Evolutionary conservation across 129 eudicot genomes (phyloP).

Genomic region (Smallanthus sonchifolius): DNA sequence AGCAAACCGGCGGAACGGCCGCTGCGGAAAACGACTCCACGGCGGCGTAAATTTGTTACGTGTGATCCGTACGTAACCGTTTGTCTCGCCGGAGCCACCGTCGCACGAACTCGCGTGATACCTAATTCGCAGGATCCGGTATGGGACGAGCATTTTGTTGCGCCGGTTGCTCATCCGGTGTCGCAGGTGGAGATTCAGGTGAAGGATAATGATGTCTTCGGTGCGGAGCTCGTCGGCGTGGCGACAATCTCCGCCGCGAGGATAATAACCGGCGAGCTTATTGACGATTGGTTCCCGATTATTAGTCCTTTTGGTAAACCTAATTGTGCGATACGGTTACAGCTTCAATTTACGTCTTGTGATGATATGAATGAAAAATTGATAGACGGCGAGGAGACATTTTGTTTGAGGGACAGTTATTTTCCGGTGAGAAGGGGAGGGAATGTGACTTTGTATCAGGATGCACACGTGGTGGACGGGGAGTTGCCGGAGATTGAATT

Average conservation of each 20-base stretch:
- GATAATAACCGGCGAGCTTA: conserved; percentile 46
- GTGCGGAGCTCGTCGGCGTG: conserved; percentile 67
- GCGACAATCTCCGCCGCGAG: conserved; percentile 47
- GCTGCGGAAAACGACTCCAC: conserved; percentile 7
- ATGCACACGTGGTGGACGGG: conserved; percentile 65
- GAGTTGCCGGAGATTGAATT: conserved; percentile 56
- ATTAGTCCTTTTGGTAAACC: conserved; percentile 52
- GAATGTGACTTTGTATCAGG: conserved; percentile 63
- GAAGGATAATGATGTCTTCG: conserved; percentile 75
- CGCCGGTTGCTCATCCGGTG: conserved; percentile 72
- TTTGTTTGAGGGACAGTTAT: conserved; percentile 52
- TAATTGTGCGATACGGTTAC: conserved; percentile 46
- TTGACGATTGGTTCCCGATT: conserved; percentile 71
- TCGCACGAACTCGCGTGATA: conserved; percentile 72
- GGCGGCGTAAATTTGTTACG: conserved; percentile 51
- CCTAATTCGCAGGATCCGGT: conserved; percentile 58
- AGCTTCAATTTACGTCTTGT: conserved; percentile 42
- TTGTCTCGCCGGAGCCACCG: conserved; percentile 70
- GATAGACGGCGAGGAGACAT: conserved; percentile 17
- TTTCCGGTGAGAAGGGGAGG: conserved; percentile 72
- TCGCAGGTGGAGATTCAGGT: conserved; percentile 62
- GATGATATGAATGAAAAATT: conserved; percentile 11
- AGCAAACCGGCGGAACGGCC: conserved; percentile 24
- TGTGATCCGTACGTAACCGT: conserved; percentile 87
- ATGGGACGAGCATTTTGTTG: conserved; percentile 61